These are phyloP conservation scores for Thelonectria discophora DNA, from an alignment of 2,329 filamentous ascomycete species.

Conservation along the genomic window DNA sequence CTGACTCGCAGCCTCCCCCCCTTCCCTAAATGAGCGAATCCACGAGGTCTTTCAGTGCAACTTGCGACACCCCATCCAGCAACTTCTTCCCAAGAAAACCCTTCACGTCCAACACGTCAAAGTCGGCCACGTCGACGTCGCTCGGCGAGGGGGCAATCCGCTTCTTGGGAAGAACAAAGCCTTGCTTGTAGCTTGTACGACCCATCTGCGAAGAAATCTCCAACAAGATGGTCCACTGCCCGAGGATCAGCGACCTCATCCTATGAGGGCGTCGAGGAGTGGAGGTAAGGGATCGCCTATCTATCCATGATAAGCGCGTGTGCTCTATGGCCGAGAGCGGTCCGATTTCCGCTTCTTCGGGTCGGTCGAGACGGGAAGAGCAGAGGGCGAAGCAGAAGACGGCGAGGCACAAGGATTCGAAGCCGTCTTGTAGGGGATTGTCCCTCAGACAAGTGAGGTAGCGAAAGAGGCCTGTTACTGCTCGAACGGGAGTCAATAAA, in stretches of 20 bases:
- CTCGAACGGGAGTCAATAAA: conserved; percentile 5
- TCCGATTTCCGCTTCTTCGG: conserved; percentile 13
- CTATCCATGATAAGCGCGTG: background rate
- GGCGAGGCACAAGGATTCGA: background rate
- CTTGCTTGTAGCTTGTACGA: conserved; percentile 3
- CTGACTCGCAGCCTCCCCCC: no score
- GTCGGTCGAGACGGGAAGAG: conserved; percentile 10
- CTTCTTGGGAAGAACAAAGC: conserved; percentile 17
- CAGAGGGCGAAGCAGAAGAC: conserved; percentile 12
- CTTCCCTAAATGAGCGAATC: background rate
- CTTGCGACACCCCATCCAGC: conserved; percentile 1
- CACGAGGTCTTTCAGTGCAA: conserved; percentile 5
- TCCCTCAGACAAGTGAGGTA: conserved; percentile 11
- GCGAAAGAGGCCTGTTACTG: conserved; percentile 16
- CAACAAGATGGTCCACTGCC: conserved; percentile 19
- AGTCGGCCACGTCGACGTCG: background rate
- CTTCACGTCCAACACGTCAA: conserved; percentile 16
- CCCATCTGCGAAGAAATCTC: background rate
- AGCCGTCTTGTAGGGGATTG: conserved; percentile 2
- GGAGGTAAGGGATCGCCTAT: no score
- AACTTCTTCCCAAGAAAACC: conserved; percentile 14
- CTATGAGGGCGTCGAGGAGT: no score
- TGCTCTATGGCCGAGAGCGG: conserved; percentile 17
- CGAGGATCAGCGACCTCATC: background rate
- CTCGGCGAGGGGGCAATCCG: background rate